A percentile compares a stretch with the other conserved stretches of the same genome.
phyloP scores from a whole-genome alignment of 805 yeast species.

The Yarrowia sp. region DNA sequence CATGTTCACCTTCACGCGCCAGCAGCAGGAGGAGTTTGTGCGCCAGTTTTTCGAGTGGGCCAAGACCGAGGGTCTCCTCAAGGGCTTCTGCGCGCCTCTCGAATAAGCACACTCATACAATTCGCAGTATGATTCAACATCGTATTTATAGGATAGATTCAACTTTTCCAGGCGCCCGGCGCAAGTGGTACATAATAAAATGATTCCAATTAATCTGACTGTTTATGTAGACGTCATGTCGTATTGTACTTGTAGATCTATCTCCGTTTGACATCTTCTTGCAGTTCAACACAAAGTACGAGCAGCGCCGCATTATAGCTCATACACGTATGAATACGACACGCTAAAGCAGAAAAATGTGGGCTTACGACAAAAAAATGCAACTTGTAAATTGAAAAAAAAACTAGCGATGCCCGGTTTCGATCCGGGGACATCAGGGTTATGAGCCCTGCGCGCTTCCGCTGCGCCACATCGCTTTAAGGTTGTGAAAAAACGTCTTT shows the following conservation, averaged over 20 bases:
- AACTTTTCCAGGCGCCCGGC: slow-evolving; percentile 8
- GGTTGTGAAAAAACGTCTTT: neutral
- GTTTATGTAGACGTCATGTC: too few relatives aligned
- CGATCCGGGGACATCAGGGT: slow-evolving; percentile 94
- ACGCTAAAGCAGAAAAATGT: too few relatives aligned
- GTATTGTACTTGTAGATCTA: too few relatives aligned
- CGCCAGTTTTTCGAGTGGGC: slow-evolving; percentile 48
- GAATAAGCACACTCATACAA: slow-evolving; percentile 7
- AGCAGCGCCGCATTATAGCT: too few relatives aligned
- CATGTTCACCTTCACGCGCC: slow-evolving; percentile 62
- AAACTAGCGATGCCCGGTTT: slow-evolving; percentile 80
- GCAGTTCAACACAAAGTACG: too few relatives aligned
- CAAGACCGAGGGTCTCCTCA: slow-evolving; percentile 10
- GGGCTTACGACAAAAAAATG: neutral
- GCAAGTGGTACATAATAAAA: slow-evolving; percentile 18
- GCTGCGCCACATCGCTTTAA: slow-evolving; percentile 46
- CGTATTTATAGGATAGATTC: slow-evolving; percentile 27
- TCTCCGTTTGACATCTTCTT: too few relatives aligned
- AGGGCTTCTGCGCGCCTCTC: neutral
- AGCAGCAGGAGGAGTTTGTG: slow-evolving; percentile 63
- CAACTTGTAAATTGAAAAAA: too few relatives aligned
- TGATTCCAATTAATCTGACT: slow-evolving; percentile 3
- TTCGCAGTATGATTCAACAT: slow-evolving; percentile 13
- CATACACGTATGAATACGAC: too few relatives aligned
- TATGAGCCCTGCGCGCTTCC: slow-evolving; percentile 97